Conservation (phyloP, 306 rosid species). For the Fagus sylvatica region DNA sequence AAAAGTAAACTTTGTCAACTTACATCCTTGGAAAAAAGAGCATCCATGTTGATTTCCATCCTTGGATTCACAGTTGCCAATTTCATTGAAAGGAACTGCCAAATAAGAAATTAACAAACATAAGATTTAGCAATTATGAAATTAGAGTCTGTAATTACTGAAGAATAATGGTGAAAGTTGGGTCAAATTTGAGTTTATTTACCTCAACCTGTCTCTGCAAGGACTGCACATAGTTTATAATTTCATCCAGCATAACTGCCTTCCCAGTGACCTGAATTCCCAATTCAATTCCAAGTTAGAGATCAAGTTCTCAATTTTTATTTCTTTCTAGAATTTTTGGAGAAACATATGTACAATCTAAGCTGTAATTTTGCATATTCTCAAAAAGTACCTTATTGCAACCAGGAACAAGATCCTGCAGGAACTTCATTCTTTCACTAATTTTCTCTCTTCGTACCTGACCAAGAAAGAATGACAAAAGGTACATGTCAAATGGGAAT, state of each 20-base stretch:
- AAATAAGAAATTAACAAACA: constrained; percentile 10
- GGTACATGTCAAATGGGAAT: constrained; percentile 10
- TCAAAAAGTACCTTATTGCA: constrained; percentile 68
- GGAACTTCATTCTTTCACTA: constrained; percentile 91
- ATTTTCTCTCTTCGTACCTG: constrained; percentile 96
- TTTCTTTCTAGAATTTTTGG: neutral
- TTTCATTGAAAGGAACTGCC: constrained; percentile 69
- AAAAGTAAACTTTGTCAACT: constrained; percentile 10
- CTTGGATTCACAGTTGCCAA: constrained; percentile 59
- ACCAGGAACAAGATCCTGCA: constrained; percentile 95
- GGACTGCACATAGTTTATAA: constrained; percentile 87
- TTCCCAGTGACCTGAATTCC: constrained; percentile 78
- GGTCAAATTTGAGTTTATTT: constrained; percentile 31
- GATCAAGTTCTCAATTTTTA: neutral
- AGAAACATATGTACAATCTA: neutral
- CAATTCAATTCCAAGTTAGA: constrained; percentile 5
- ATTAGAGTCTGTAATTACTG: neutral
- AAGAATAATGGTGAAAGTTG: neutral
- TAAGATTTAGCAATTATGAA: constrained; percentile 3
- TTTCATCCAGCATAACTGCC: constrained; percentile 95
- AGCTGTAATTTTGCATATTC: constrained; percentile 13
- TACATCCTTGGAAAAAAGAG: constrained; percentile 56
- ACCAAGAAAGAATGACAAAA: neutral
- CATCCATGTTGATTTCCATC: constrained; percentile 49
- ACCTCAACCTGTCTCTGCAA: constrained; percentile 69